Percentiles rank a stretch among this genome's conserved stretches.
These are phyloP conservation scores for Vanderwaltozyma verrucispora DNA, from an alignment of 805 yeast genomes.

Conservation along the genomic window DNA sequence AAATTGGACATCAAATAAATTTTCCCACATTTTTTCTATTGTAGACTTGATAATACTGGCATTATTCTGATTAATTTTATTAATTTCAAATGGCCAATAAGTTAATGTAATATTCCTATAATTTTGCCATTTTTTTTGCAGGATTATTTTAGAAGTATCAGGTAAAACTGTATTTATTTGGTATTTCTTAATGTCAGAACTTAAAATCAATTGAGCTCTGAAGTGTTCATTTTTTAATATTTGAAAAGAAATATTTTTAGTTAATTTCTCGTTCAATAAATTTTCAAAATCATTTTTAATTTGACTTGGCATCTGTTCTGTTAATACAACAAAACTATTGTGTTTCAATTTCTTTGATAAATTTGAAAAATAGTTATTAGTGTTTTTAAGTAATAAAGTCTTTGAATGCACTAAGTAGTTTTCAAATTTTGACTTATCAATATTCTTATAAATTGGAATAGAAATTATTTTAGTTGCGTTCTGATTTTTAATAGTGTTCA, in stretches of 20 bases:
- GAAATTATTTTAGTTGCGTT: background rate
- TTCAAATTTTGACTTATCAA: too few species aligned
- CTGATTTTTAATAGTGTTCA: background rate
- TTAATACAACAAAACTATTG: background rate
- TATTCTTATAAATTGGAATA: too few species aligned
- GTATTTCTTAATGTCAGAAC: too few species aligned
- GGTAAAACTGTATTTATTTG: too few species aligned
- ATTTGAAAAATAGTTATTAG: too few species aligned
- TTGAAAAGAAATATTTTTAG: background rate
- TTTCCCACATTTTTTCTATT: background rate
- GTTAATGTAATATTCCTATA: too few species aligned
- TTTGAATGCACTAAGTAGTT: too few species aligned
- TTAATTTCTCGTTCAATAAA: background rate
- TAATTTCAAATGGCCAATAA: background rate
- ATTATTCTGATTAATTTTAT: background rate
- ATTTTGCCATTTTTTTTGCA: too few species aligned
- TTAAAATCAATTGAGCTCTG: too few species aligned
- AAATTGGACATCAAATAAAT: constrained; percentile 10
- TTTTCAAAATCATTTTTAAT: background rate
- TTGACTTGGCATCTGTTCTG: background rate
- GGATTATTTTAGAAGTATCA: too few species aligned
- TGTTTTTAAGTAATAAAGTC: too few species aligned
- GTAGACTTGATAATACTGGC: too few species aligned
- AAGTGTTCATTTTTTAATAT: background rate
- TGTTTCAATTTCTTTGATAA: background rate